Percentiles rank a stretch among this genome's conserved stretches.
Evolutionary conservation across 2,329 filamentous ascomycete species (phyloP).

Genomic region (Nectriaceae sp.): DNA sequence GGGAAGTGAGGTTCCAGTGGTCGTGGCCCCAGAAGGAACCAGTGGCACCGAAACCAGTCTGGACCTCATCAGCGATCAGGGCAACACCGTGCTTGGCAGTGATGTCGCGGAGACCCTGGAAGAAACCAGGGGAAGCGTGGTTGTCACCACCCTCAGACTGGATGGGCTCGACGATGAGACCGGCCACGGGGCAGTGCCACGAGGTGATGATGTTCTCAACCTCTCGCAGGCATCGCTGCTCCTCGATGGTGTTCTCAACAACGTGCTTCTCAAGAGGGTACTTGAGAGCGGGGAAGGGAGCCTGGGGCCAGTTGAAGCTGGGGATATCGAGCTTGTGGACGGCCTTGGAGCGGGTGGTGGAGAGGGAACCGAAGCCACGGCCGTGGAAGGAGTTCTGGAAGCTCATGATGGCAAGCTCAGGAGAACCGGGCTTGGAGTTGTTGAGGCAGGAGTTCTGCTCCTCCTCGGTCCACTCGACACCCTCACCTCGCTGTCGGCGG

Average conservation of each 20-base stretch:
- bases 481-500: constrained; percentile 68
- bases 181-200: constrained; percentile 69
- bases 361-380: constrained; percentile 75
- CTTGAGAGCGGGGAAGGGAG: constrained; percentile 75
- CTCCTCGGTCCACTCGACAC: constrained; percentile 70
- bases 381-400: constrained; percentile 82
- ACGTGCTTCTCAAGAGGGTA: constrained; percentile 73
- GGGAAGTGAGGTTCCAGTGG: constrained; percentile 72
- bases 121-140: constrained; percentile 78
- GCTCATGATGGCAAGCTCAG: constrained; percentile 74
- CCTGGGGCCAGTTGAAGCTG: constrained; percentile 86
- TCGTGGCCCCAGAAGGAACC: constrained; percentile 88
- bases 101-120: constrained; percentile 71
- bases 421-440: constrained; percentile 73
- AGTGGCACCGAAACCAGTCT: constrained; percentile 80
- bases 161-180: constrained; percentile 76
- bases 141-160: constrained; percentile 85
- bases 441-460: constrained; percentile 69
- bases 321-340: constrained; percentile 88
- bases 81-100: constrained; percentile 70
- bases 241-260: constrained; percentile 70
- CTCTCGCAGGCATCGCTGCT: constrained; percentile 71
- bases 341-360: constrained; percentile 78
- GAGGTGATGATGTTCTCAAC: constrained; percentile 71
- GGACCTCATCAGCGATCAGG: constrained; percentile 82